Evolutionary conservation across 106 monocot genomes (phyloP).

Genomic region (Dendrobium nobile): DNA sequence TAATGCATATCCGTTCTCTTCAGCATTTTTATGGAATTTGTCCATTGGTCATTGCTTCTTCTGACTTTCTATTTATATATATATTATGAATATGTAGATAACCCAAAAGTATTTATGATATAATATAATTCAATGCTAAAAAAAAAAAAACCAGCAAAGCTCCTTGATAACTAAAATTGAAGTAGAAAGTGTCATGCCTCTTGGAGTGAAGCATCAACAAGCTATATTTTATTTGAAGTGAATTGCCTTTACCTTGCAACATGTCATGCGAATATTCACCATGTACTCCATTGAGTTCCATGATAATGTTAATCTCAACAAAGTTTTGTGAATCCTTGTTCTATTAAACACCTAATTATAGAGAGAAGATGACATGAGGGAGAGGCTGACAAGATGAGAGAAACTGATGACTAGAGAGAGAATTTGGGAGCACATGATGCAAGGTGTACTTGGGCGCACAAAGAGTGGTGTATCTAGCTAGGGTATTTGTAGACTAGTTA

Average conservation of each 20-base stretch:
- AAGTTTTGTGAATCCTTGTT: not conserved
- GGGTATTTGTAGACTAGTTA: not conserved
- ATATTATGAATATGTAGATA: not conserved
- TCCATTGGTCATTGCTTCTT: not conserved
- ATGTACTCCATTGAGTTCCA: not conserved
- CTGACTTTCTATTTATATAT: not conserved
- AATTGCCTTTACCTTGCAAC: not conserved
- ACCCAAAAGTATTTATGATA: not conserved
- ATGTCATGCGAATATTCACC: not conserved
- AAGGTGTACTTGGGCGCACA: not conserved
- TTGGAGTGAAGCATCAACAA: not conserved
- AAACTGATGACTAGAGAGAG: not conserved
- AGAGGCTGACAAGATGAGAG: not conserved
- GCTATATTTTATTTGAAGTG: not conserved
- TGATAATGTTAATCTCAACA: not conserved
- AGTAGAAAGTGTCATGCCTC: not conserved
- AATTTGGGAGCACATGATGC: not conserved
- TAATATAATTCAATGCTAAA: not conserved
- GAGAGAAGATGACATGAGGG: not conserved
- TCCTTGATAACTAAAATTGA: not conserved
- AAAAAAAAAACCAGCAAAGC: not conserved
- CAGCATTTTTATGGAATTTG: not conserved
- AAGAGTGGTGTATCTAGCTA: not conserved
- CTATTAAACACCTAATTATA: not conserved
- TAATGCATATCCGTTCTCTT: not conserved